These are phyloP conservation scores for Lagenidium sp. DNA, from an alignment of 352 stramenopile genomes.

Conservation along the genomic window DNA sequence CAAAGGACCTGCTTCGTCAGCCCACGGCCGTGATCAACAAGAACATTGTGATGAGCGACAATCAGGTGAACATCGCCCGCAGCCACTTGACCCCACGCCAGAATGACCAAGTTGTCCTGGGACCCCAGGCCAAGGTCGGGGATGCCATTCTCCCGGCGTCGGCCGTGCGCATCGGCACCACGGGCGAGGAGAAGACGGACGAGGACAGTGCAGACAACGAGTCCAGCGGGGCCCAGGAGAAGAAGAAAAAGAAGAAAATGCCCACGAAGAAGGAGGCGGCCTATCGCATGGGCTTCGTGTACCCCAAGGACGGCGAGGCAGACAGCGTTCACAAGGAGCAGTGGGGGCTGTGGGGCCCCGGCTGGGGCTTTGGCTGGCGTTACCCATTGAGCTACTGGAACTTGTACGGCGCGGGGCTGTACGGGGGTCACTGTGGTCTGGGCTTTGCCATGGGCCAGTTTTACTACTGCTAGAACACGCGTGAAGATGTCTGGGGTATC, in stretches of 20 bases:
- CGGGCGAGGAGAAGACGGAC: not conserved
- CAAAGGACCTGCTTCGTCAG: slow-evolving; percentile 8
- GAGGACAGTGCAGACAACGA: not conserved
- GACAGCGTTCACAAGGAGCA: not conserved
- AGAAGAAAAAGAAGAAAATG: too few species aligned
- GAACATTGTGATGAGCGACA: slow-evolving; percentile 9
- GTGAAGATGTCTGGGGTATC: not conserved
- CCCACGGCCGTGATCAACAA: slow-evolving; percentile 11
- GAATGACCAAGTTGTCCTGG: not conserved
- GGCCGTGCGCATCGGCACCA: not conserved
- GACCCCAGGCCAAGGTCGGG: not conserved
- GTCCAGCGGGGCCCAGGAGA: too few species aligned
- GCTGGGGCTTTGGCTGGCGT: not conserved
- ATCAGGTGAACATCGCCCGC: not conserved
- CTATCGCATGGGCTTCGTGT: not conserved
- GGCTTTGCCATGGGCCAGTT: not conserved
- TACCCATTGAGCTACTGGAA: slow-evolving; percentile 4
- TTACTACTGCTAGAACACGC: not conserved
- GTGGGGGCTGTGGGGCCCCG: not conserved
- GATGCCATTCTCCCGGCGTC: not conserved
- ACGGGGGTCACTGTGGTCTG: slow-evolving; percentile 1
- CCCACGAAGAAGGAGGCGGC: not conserved
- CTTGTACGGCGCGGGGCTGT: not conserved
- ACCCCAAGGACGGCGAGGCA: not conserved
- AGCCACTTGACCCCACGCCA: not conserved